Evolutionary conservation across 106 monocot species (phyloP).

Genomic region (Acanthochlamys bracteata): DNA sequence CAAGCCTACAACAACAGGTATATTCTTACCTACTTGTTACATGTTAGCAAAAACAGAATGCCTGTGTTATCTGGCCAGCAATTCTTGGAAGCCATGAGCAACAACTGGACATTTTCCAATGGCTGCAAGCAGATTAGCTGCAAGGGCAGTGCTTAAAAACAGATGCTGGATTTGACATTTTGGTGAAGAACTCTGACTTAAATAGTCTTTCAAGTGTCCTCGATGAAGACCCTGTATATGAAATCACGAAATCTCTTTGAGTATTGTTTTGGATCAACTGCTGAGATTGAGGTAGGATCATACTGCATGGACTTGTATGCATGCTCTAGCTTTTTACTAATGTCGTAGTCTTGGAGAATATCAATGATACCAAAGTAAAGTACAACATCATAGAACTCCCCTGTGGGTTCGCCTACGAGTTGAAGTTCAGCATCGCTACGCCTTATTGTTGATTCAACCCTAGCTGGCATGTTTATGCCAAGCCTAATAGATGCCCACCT

Average conservation of each 20-base stretch:
- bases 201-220: conserved; percentile 29
- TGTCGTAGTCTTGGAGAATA: conserved; percentile 96
- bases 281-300: conserved; percentile 84
- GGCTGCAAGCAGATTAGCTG: no score
- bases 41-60: no score
- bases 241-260: conserved; percentile 79
- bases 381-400: conserved; percentile 51
- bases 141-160: no score
- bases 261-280: conserved; percentile 82
- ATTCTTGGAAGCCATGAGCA: no score
- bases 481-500: conserved; percentile 47
- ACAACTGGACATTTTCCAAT: no score
- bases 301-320: conserved; percentile 86
- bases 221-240: conserved; percentile 61
- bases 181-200: background rate
- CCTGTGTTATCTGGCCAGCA: no score
- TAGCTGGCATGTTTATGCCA: conserved; percentile 63
- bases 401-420: conserved; percentile 58
- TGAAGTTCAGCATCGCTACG: conserved; percentile 39
- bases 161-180: no score
- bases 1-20: no score
- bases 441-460: conserved; percentile 47
- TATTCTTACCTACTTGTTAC: no score
- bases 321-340: conserved; percentile 94
- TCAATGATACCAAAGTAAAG: conserved; percentile 91